Evolutionary conservation across 139 green algal species (phyloP).

Genomic region (Tetraselmis striata): DNA sequence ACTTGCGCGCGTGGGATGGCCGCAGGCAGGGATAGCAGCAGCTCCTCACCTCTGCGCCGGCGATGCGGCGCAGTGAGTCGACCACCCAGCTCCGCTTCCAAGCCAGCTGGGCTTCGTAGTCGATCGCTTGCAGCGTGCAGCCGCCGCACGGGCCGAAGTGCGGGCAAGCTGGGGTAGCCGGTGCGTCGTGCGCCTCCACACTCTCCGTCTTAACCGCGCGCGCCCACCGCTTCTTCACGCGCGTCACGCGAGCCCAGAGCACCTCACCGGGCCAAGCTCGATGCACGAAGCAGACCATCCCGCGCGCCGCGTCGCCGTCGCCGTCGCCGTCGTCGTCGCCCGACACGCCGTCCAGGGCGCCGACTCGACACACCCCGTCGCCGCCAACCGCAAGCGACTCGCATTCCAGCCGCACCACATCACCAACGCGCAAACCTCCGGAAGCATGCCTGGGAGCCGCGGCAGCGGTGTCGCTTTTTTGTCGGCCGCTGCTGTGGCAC

Average conservation of each 20-base stretch:
- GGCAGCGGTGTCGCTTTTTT: constrained; percentile 6
- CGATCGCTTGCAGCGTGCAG: constrained; percentile 71
- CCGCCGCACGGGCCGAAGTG: constrained; percentile 70
- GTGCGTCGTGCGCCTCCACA: constrained; percentile 29
- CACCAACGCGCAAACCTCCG: constrained; percentile 6
- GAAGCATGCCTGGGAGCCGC: not conserved
- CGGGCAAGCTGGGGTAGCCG: constrained; percentile 44
- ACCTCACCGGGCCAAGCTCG: constrained; percentile 65
- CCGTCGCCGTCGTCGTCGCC: not conserved
- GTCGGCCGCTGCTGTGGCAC: too few relatives aligned
- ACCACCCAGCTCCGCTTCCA: constrained; percentile 44
- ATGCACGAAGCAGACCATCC: constrained; percentile 59
- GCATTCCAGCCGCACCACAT: constrained; percentile 38
- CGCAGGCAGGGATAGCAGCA: too few relatives aligned
- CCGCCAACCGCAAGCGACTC: constrained; percentile 38
- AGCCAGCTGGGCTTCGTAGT: constrained; percentile 63
- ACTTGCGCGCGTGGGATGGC: too few relatives aligned
- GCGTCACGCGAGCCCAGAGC: constrained; percentile 38
- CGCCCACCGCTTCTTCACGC: constrained; percentile 18
- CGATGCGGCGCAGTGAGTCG: constrained; percentile 1
- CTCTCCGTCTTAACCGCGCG: constrained; percentile 39
- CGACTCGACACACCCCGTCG: constrained; percentile 16
- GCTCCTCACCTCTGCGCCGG: not conserved
- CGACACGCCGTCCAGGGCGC: not conserved
- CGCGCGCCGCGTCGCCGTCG: not conserved